Base-by-base conservation (phyloP, 2,329 filamentous ascomycete genomes). In the Kalaharituber pfeilii region DNA sequence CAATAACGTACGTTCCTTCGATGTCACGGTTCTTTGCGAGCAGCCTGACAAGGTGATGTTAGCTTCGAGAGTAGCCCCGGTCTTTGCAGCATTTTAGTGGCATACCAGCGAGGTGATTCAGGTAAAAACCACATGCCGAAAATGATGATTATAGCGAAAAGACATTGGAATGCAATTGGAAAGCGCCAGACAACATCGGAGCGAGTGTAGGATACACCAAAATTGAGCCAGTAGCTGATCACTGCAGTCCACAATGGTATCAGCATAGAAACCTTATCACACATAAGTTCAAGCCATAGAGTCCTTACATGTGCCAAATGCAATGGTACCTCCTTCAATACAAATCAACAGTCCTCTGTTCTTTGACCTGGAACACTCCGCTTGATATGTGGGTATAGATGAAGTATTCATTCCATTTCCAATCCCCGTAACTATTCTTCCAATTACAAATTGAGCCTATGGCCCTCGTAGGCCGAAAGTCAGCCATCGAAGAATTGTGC, bases 321-420 rank as follows among this genome's bases (percentile, higher is more conserved):
- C 71, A 54, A 73, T 73, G 51, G 67, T 65, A 36, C 69, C 69
- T 18, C 71, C 71, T 59, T 73, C 76, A 49, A 79, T 77, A 65
- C 76, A 79, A 60, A 80, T 79, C 53, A 80, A 66, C 29, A 78
- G 71, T 59, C 78, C 78, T 59, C 77, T 73, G 65, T 78, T 79
- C 60, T 72, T 73, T 0, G 76, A 73, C 33, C 58, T 62, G 5
- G 60, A 58, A 26, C 60, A 63, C 50, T 64, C 72, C 54, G 71
- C 70, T 65, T 73, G 71, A 56, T 73, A 73, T 11, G 70, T 72
- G 0, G 71, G 71, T 53, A 73, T 72, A 2, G 68, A 71, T 3
- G 67, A 69, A 0, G 70, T 73, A 57, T 72, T 73, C 60, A 75
- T 71, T 9, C 74, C 74, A 59, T 75, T 76, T 2, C 75, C 75